Evolutionary conservation across 768 basidiomycete genomes (phyloP), one percentile per base, ranked within the genome.

Genomic region (Hirschioporus abietinus): DNA sequence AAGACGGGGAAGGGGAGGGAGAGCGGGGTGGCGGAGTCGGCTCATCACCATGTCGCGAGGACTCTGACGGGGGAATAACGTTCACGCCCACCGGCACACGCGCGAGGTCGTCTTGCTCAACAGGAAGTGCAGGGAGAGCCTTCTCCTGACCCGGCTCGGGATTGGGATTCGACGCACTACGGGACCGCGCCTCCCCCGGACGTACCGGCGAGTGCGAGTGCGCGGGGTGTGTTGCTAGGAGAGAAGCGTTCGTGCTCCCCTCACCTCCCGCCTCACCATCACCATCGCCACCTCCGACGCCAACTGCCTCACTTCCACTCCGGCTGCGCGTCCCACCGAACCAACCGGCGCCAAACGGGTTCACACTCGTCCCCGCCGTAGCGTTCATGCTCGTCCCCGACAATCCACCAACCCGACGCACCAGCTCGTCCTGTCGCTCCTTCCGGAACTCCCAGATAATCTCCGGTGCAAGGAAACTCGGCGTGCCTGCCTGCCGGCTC

Each of bases 381-480:
- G 12, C 42, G 42, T 10, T 52, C 42, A 10, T 52, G 42, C 42
- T 52, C 42, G 15, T 10, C 2, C 42, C 42, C 42, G 20, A 3
- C 15, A 12, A 3, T 1, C 42, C 42, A 1, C 42, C 42, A 10
- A 52, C 20, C 6, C 42, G 42, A 3, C 42, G 42, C 42, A 52
- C 42, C 42, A 52, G 42, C 42, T 12, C 42, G 42, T 52, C 42
- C 42, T 52, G 42, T 3, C 20, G 42, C 25, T 61, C 30, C 60
- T 61, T 61, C 17, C 25, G 60, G 60, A 25, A 61, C 60, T 93
- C 91, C 24, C 84, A 88, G 59, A 97, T 88, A 68, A 98, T 88
- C 78, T 99, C 97, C 24, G 97, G 97, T 1, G 97, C 96, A 58
- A 97, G 88, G 81, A 99, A 99, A 8, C 94, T 89, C 2, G 97